These are phyloP conservation scores for Eucalyptus curtisii DNA, from an alignment of 345 rosid species.

Conservation along the genomic window DNA sequence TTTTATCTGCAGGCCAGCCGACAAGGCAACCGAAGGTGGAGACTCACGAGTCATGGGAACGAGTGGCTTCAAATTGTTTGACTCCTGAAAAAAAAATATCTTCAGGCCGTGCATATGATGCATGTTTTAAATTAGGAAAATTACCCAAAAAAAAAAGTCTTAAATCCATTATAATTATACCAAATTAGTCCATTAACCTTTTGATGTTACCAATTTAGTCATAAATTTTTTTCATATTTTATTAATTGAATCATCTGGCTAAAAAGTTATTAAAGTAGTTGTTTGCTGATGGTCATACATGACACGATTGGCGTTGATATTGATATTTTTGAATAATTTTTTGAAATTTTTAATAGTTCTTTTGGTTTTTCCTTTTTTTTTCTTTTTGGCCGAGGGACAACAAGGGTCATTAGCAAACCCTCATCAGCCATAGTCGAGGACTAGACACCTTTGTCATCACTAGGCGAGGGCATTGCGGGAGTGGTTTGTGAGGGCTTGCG, in stretches of 20 bases:
- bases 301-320: accelerated
- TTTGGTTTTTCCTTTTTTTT: too few species aligned
- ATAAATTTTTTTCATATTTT: too few species aligned
- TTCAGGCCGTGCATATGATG: background rate
- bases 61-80: background rate
- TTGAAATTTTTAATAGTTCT: too few species aligned
- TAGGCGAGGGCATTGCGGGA: background rate
- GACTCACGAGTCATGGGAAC: background rate
- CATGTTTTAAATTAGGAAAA: background rate
- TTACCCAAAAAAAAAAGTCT: too few species aligned
- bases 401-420: background rate
- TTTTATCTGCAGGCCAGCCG: background rate
- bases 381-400: background rate
- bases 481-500: background rate
- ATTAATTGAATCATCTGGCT: background rate
- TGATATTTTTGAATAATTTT: too few species aligned
- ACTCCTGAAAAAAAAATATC: background rate
- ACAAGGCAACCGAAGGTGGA: background rate
- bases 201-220: too few species aligned
- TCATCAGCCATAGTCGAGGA: background rate
- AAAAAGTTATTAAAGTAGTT: background rate
- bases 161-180: too few species aligned
- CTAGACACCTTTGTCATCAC: background rate
- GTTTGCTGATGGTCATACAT: accelerated
- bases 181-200: too few species aligned